Percentiles rank a stretch among this genome's conserved stretches.
Conservation (phyloP, 352 stramenopile genomes). For the Pythium brassicae region DNA sequence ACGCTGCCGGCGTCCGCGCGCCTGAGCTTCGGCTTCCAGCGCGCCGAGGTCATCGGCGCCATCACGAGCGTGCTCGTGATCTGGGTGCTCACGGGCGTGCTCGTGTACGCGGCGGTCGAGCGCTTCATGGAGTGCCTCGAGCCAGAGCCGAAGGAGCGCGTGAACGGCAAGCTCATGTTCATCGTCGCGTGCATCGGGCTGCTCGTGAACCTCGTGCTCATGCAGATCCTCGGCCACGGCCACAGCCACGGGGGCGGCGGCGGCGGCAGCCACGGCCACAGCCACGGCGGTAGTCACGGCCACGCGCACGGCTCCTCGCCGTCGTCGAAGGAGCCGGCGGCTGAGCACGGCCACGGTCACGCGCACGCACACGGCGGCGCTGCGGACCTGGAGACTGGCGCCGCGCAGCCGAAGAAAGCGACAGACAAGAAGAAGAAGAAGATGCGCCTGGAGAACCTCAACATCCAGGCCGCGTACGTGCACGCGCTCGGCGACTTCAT, state of each 20-base stretch:
- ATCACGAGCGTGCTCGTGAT: slow-evolving; percentile 93
- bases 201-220: slow-evolving; percentile 93
- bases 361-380: no score
- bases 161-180: slow-evolving; percentile 96
- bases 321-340: no score
- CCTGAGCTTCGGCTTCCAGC: slow-evolving; percentile 95
- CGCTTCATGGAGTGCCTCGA: slow-evolving; percentile 63
- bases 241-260: slow-evolving; percentile 53
- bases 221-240: slow-evolving; percentile 86
- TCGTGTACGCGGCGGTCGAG: slow-evolving; percentile 90
- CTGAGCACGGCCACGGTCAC: slow-evolving; percentile 69
- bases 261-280: slow-evolving; percentile 46
- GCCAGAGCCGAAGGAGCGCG: slow-evolving; percentile 35
- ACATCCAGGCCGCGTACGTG: slow-evolving; percentile 96
- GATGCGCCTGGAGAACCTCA: slow-evolving; percentile 83
- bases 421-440: slow-evolving; percentile 20
- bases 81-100: slow-evolving; percentile 89
- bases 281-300: slow-evolving; percentile 19
- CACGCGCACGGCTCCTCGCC: neutral
- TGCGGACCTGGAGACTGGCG: no score
- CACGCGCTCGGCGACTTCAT: slow-evolving; percentile 97
- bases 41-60: slow-evolving; percentile 95
- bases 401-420: slow-evolving; percentile 23
- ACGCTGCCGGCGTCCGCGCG: slow-evolving; percentile 42
- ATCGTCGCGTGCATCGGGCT: slow-evolving; percentile 92